Percentiles rank a stretch among this genome's conserved stretches.
These are phyloP conservation scores for Alternaria infectoria DNA, from an alignment of 2,329 filamentous ascomycete species.

Conservation along the genomic window DNA sequence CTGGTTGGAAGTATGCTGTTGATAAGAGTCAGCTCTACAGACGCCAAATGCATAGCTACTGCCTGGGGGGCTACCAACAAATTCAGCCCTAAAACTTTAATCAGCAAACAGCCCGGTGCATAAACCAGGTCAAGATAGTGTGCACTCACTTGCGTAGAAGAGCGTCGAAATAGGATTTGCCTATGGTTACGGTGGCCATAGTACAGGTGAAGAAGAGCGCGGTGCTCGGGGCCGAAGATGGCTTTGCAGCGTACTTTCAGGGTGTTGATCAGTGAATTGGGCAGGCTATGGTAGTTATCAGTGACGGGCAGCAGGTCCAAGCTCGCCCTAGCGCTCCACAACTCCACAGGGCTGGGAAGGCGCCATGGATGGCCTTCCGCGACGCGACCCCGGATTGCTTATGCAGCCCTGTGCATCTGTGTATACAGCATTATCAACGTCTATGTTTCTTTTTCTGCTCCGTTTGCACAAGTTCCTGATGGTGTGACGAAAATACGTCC, in stretches of 20 bases:
- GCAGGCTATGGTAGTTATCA: slow-evolving; percentile 23
- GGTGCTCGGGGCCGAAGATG: slow-evolving; percentile 7
- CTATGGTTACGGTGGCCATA: slow-evolving; percentile 62
- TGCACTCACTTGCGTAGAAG: slow-evolving; percentile 64
- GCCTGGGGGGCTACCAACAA: slow-evolving; percentile 50
- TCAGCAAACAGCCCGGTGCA: slow-evolving; percentile 28
- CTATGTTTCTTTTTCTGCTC: background rate
- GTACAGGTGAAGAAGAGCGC: slow-evolving; percentile 16
- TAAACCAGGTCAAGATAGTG: background rate
- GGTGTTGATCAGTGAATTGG: slow-evolving; percentile 2
- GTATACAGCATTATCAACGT: background rate
- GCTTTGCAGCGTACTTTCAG: slow-evolving; percentile 10
- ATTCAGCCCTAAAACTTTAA: slow-evolving; percentile 52
- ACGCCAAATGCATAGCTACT: background rate
- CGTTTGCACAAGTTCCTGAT: background rate
- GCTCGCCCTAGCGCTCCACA: slow-evolving; percentile 26
- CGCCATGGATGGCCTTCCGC: slow-evolving; percentile 10
- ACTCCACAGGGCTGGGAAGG: slow-evolving; percentile 28
- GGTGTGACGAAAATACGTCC: background rate
- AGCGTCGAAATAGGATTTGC: slow-evolving; percentile 66
- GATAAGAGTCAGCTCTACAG: slow-evolving; percentile 3
- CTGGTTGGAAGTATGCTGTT: slow-evolving; percentile 50
- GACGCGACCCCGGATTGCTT: slow-evolving; percentile 19
- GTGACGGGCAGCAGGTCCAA: slow-evolving; percentile 24
- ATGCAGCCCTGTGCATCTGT: slow-evolving; percentile 2